phyloP scores from a whole-genome alignment of 176 grass and related monocot genomes.

The Phoenix dactylifera region DNA sequence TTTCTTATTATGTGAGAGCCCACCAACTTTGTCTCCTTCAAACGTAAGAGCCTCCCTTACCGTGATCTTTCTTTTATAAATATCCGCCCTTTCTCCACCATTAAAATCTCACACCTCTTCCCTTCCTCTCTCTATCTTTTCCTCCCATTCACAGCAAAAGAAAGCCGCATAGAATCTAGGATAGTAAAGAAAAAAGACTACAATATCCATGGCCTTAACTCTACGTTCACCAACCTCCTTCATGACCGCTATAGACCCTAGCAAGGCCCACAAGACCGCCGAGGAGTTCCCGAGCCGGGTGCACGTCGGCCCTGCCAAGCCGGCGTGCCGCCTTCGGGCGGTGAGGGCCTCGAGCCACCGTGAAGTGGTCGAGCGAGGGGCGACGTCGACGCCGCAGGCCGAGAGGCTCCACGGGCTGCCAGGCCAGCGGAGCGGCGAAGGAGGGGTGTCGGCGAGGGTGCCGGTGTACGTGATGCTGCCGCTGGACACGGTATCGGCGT shows the following conservation, averaged over 20 bases:
- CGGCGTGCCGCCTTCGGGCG: conserved; percentile 9
- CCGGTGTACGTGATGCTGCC: conserved; percentile 96
- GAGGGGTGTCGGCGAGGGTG: conserved; percentile 16
- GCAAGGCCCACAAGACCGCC: conserved; percentile 39
- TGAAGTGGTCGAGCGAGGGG: not conserved
- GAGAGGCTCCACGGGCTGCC: conserved; percentile 34
- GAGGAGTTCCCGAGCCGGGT: conserved; percentile 28
- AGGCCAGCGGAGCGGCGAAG: not conserved
- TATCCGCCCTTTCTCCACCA: conserved; percentile 1
- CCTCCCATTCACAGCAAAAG: not conserved
- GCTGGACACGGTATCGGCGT: conserved; percentile 59
- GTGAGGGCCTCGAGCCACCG: not conserved
- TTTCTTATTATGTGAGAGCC: too few species aligned
- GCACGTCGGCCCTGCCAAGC: conserved; percentile 9
- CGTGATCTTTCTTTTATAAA: conserved; percentile 15
- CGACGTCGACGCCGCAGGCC: not conserved
- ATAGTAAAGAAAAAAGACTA: not conserved
- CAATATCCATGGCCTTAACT: conserved; percentile 51
- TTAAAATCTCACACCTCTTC: not conserved
- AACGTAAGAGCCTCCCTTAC: not conserved
- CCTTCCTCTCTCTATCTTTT: not conserved
- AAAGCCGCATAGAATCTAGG: not conserved
- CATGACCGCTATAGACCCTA: conserved; percentile 32
- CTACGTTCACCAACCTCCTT: conserved; percentile 52
- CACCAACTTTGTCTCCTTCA: not conserved